Evolutionary conservation across 257 asterid genomes (phyloP).

Genomic region (Catharanthus roseus): DNA sequence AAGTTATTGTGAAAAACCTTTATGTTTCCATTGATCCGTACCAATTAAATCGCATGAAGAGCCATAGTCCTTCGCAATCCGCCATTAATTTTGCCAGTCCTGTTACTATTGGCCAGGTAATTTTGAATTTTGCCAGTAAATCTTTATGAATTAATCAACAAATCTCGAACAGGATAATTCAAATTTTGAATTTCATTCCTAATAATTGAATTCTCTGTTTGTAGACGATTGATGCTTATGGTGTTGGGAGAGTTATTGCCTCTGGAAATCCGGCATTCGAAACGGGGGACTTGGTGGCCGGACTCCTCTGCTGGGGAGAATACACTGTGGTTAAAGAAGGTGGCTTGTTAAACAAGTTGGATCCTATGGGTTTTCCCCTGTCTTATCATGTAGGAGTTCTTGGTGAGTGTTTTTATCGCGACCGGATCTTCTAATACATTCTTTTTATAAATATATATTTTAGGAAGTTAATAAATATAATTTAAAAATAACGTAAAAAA

Average conservation of each 20-base stretch:
- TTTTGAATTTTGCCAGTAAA: too few species aligned
- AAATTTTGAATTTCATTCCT: too few species aligned
- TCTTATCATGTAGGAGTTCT: slow-evolving; percentile 53
- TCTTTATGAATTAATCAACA: too few species aligned
- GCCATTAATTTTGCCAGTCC: slow-evolving; percentile 31
- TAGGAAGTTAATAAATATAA: too few species aligned
- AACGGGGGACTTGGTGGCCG: slow-evolving; percentile 56
- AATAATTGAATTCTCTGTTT: not conserved
- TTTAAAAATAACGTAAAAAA: too few species aligned
- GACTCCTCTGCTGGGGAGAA: slow-evolving; percentile 72
- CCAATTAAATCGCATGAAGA: slow-evolving; percentile 62
- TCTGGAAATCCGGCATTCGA: slow-evolving; percentile 40
- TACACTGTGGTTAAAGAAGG: slow-evolving; percentile 45
- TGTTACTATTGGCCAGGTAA: slow-evolving; percentile 41
- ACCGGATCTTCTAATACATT: too few species aligned
- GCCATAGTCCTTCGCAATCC: slow-evolving; percentile 38
- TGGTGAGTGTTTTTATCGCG: slow-evolving; percentile 29
- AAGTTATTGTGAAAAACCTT: slow-evolving; percentile 42
- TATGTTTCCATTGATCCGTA: slow-evolving; percentile 63
- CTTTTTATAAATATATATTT: too few species aligned
- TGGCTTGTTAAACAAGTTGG: slow-evolving; percentile 54
- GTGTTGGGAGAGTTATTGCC: slow-evolving; percentile 66
- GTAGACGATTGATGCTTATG: slow-evolving; percentile 50
- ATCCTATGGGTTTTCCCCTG: slow-evolving; percentile 51
- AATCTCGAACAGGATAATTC: too few species aligned